These are phyloP conservation scores for Trichodelitschia bisporula DNA, from an alignment of 495 filamentous ascomycete genomes.

Conservation along the genomic window DNA sequence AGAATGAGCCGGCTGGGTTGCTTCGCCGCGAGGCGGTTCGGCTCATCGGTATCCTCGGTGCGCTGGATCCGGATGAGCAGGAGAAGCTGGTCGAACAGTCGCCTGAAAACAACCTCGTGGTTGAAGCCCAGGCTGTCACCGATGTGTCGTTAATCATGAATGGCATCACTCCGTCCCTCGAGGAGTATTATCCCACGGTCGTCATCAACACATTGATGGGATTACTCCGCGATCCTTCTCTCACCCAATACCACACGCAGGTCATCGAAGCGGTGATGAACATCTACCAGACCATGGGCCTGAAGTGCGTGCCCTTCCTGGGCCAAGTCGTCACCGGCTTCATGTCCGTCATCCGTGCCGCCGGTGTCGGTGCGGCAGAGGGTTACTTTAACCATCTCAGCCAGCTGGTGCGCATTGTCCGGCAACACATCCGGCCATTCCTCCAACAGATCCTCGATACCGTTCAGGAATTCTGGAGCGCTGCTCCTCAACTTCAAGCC, in stretches of 20 bases:
- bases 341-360: conserved; percentile 57
- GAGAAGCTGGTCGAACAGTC: conserved; percentile 28
- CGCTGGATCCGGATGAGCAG: conserved; percentile 87
- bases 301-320: conserved; percentile 88
- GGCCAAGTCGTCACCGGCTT: conserved; percentile 86
- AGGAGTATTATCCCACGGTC: conserved; percentile 95
- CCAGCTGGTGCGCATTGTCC: conserved; percentile 79
- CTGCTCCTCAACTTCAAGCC: conserved; percentile 47
- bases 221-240: conserved; percentile 69
- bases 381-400: conserved; percentile 93
- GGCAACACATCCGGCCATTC: conserved; percentile 82
- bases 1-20: conserved; percentile 60
- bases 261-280: conserved; percentile 98
- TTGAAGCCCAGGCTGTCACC: conserved; percentile 44
- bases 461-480: conserved; percentile 67
- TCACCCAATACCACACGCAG: conserved; percentile 69
- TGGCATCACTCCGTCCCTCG: conserved; percentile 83
- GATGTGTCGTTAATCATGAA: conserved; percentile 97
- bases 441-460: conserved; percentile 62
- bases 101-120: conserved; percentile 33
- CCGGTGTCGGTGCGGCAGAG: conserved; percentile 48
- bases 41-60: conserved; percentile 85
- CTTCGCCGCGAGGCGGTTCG: conserved; percentile 87
- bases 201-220: conserved; percentile 87
- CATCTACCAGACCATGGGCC: conserved; percentile 83